Percentiles rank a stretch among this genome's conserved stretches.
These are phyloP conservation scores for Aphanomyces cochlioides DNA, from an alignment of 352 stramenopile species.

Conservation along the genomic window DNA sequence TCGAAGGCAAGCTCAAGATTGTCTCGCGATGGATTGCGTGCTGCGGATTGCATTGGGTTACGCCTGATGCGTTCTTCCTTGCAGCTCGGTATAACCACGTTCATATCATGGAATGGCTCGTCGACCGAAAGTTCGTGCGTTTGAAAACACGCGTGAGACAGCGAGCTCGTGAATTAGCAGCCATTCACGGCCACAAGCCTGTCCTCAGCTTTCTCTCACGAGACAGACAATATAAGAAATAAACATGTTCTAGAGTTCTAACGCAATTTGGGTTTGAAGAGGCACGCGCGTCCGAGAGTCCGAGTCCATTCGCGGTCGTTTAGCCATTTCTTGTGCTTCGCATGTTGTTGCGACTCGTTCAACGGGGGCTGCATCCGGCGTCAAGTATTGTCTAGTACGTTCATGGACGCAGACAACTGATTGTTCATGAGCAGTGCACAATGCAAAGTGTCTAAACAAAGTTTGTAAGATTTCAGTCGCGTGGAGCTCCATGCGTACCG, in stretches of 20 bases:
- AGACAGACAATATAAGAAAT: too few species aligned
- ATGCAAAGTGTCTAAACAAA: constrained; percentile 18
- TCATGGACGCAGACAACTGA: constrained; percentile 28
- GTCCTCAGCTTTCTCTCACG: too few species aligned
- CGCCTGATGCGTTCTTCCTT: constrained; percentile 11
- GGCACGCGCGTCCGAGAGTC: too few species aligned
- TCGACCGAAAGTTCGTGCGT: background rate
- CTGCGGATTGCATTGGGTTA: background rate
- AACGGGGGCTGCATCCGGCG: background rate
- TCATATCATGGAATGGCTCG: constrained; percentile 7
- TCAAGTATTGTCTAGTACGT: constrained; percentile 22
- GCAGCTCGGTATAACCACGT: constrained; percentile 6
- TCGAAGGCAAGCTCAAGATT: constrained; percentile 6
- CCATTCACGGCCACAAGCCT: too few species aligned
- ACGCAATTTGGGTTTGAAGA: too few species aligned
- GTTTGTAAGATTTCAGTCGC: background rate
- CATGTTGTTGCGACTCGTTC: background rate
- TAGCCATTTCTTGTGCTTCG: too few species aligned
- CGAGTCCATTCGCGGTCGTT: too few species aligned
- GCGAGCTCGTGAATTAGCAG: too few species aligned
- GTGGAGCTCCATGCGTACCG: background rate
- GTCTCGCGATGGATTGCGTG: constrained; percentile 8
- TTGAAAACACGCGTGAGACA: background rate
- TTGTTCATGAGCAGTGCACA: constrained; percentile 21
- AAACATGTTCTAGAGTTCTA: too few species aligned